These are phyloP conservation scores for Crithidia acanthocephali DNA, from an alignment of 208 protist species.

Conservation along the genomic window DNA sequence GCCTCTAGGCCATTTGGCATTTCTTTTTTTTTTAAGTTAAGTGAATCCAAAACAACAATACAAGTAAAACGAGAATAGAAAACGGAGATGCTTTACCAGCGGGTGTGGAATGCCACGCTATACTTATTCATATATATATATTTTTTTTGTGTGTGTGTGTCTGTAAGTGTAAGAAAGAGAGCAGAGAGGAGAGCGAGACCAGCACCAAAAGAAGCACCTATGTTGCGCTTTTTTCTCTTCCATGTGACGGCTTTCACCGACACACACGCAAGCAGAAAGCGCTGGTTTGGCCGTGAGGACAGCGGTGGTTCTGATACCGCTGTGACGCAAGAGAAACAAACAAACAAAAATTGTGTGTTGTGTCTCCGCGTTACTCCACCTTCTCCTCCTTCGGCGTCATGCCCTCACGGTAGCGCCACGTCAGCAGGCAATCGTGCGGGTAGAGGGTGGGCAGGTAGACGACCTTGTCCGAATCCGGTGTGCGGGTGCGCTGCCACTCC, in stretches of 20 bases:
- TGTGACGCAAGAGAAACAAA: not conserved
- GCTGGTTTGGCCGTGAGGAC: not conserved
- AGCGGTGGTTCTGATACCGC: not conserved
- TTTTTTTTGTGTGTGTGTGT: not conserved
- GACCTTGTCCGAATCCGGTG: constrained; percentile 89
- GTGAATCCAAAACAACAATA: constrained; percentile 15
- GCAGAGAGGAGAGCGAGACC: not conserved
- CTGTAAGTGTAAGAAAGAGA: not conserved
- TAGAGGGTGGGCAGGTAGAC: constrained; percentile 93
- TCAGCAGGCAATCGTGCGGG: constrained; percentile 88
- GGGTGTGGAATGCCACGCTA: not conserved
- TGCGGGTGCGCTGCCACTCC: constrained; percentile 84
- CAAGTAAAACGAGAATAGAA: not conserved
- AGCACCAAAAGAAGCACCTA: no score
- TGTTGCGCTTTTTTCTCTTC: no score
- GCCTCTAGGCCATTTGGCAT: no score
- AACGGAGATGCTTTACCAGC: not conserved
- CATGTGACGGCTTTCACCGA: no score
- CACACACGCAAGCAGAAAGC: not conserved
- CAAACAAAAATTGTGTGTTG: not conserved
- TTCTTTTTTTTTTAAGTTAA: not conserved
- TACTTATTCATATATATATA: not conserved
- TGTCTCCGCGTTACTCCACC: constrained; percentile 19
- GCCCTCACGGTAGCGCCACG: constrained; percentile 64
- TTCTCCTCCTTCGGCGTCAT: constrained; percentile 31